Conservation (phyloP, 331 rosid species). For the Spiraea crenata region DNA sequence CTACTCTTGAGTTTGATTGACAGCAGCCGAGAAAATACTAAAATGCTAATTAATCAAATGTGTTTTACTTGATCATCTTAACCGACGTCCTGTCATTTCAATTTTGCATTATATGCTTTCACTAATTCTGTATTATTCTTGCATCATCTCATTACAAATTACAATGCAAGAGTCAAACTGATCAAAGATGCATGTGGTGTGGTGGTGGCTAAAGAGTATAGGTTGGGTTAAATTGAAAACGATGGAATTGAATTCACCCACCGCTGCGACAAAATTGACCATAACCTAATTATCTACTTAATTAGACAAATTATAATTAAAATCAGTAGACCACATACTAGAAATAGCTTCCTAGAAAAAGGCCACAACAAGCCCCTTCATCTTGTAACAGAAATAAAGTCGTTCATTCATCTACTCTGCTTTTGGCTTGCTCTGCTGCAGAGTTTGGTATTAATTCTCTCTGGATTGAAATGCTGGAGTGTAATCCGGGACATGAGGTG, state of each 20-base stretch:
- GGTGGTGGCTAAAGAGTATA: background rate
- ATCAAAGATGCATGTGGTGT: no score
- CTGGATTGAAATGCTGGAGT: no score
- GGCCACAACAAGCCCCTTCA: no score
- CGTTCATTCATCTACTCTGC: background rate
- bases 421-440: background rate
- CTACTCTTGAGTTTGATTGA: slow-evolving; percentile 2
- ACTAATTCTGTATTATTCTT: background rate
- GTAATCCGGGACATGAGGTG: no score
- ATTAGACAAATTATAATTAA: no score
- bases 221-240: slow-evolving; percentile 3
- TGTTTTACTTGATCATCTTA: background rate
- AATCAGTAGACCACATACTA: no score
- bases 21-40: background rate
- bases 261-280: background rate
- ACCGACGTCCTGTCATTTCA: slow-evolving; percentile 2
- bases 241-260: slow-evolving; percentile 19
- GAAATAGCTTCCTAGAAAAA: no score
- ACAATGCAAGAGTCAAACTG: background rate
- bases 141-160: slow-evolving; percentile 16
- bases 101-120: slow-evolving; percentile 9
- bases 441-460: background rate
- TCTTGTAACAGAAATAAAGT: background rate
- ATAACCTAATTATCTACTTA: background rate
- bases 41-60: background rate